Evolutionary conservation across 23 red algal genomes (phyloP), one percentile per base, ranked within the genome.

Genomic region (Gracilariopsis chorda): DNA sequence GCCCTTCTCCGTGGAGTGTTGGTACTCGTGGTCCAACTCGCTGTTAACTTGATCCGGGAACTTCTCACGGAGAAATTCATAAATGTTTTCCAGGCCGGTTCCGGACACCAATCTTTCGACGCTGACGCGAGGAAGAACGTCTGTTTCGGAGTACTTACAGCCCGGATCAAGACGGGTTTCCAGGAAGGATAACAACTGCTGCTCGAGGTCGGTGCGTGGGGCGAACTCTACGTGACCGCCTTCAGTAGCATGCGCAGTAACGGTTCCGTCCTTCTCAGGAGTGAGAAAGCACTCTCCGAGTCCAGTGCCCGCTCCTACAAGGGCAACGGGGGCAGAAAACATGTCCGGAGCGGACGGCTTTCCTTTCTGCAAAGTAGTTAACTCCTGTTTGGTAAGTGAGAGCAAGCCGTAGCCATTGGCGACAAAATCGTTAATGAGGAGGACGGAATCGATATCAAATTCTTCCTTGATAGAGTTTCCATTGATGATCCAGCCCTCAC

Each of bases 201-300:
- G 53, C 46, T 99, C 87, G 33, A 96, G 58, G 33, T 86, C 84
- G n/a, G 88, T 92, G 14, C 78, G 57, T 3, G 97, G 97, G 13
- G 97, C 97, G 93, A 96, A 99, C 44, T 99, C 97, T 29, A 95
- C 97, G 63, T 99, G 97, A 19, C 97, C 97, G 32, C 97, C 97
- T 77, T 99, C 97, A 5, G 91, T 86, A 21, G 88, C 34, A 78
- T 78, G 94, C 8, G 80, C 97, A 19, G 70, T 89, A 25, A 96
- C 90, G 13, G 46, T 57, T 39, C 88, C 94, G 19, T 64, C 74
- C 19, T 45, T 55, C 44, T 69, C 45, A 40, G 93, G 77, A 4
- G 93, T 95, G 37, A 99, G 35, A 45, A 81, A 99, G 75, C 97
- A 99, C 64, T 99, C 93, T 7, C 97, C 97, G 19, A 99, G 62